Evolutionary conservation across 305 asterid species (phyloP).

Genomic region (Fraxinus platypoda): DNA sequence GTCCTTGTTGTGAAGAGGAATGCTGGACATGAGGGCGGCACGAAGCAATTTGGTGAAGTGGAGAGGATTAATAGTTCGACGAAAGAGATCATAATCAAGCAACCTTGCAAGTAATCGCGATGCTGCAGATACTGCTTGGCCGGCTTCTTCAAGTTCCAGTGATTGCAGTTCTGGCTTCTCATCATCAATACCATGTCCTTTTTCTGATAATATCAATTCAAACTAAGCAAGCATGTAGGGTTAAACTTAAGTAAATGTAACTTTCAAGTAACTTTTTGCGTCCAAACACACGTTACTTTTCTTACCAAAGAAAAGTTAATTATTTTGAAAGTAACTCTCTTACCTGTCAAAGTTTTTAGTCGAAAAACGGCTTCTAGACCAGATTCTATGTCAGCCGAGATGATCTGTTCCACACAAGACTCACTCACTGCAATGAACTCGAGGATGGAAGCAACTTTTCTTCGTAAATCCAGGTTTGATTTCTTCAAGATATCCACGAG

Average conservation of each 20-base stretch:
- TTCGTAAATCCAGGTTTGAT: slow-evolving; percentile 57
- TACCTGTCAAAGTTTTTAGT: slow-evolving; percentile 59
- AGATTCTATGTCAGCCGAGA: slow-evolving; percentile 50
- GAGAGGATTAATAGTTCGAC: slow-evolving; percentile 29
- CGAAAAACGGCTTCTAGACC: slow-evolving; percentile 60
- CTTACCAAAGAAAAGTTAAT: not conserved
- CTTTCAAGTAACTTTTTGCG: not conserved
- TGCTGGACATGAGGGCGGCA: slow-evolving; percentile 44
- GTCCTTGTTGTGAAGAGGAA: slow-evolving; percentile 62
- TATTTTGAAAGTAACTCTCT: slow-evolving; percentile 8
- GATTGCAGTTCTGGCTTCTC: slow-evolving; percentile 47
- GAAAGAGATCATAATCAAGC: slow-evolving; percentile 48
- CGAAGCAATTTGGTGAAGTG: slow-evolving; percentile 53
- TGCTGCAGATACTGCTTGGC: slow-evolving; percentile 65
- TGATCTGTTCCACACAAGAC: slow-evolving; percentile 42
- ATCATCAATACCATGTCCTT: slow-evolving; percentile 29
- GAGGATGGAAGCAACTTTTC: slow-evolving; percentile 73
- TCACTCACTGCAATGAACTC: slow-evolving; percentile 54
- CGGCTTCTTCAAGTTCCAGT: slow-evolving; percentile 72
- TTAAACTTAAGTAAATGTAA: not conserved
- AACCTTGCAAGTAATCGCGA: slow-evolving; percentile 62
- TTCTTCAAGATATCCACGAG: slow-evolving; percentile 70
- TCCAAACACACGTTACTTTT: not conserved
- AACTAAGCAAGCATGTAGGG: not conserved
- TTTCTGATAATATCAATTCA: slow-evolving; percentile 30